Evolutionary conservation across 345 rosid species (phyloP).

Genomic region (Eucalyptus viminalis): DNA sequence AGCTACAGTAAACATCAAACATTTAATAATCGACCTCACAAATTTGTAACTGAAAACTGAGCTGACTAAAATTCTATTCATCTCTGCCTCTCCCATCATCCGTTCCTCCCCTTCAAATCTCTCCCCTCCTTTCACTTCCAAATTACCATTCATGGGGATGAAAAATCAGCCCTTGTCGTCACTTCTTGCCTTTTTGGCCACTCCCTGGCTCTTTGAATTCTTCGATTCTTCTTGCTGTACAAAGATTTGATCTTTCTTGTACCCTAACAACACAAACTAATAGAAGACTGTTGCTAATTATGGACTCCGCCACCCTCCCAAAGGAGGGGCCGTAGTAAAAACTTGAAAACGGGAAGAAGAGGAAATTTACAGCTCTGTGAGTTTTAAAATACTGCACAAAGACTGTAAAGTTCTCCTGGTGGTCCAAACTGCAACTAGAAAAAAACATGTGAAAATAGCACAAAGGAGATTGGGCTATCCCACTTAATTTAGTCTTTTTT

Average conservation of each 20-base stretch:
- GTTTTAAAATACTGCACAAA: constrained; percentile 17
- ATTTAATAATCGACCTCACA: neutral
- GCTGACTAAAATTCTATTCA: neutral
- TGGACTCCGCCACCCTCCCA: constrained; percentile 10
- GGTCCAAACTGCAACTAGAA: constrained; percentile 18
- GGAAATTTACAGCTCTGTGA: constrained; percentile 7
- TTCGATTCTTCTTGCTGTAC: constrained; percentile 10
- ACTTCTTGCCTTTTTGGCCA: neutral
- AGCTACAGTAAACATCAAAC: neutral
- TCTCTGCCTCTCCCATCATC: neutral
- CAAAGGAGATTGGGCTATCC: constrained; percentile 29
- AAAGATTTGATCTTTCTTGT: constrained; percentile 1
- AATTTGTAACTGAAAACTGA: neutral
- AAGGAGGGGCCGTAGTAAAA: constrained; percentile 2
- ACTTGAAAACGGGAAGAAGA: neutral
- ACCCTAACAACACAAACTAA: constrained; percentile 8
- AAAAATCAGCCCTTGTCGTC: neutral
- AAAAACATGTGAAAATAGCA: constrained; percentile 8
- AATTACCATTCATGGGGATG: neutral
- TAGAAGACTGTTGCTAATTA: constrained; percentile 1
- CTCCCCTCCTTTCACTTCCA: neutral
- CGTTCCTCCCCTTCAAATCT: neutral
- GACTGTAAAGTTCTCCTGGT: constrained; percentile 8
- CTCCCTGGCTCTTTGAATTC: neutral
- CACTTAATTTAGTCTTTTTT: constrained; percentile 29